These are phyloP conservation scores for Psidium guajava DNA, from an alignment of 345 rosid species.

Conservation along the genomic window DNA sequence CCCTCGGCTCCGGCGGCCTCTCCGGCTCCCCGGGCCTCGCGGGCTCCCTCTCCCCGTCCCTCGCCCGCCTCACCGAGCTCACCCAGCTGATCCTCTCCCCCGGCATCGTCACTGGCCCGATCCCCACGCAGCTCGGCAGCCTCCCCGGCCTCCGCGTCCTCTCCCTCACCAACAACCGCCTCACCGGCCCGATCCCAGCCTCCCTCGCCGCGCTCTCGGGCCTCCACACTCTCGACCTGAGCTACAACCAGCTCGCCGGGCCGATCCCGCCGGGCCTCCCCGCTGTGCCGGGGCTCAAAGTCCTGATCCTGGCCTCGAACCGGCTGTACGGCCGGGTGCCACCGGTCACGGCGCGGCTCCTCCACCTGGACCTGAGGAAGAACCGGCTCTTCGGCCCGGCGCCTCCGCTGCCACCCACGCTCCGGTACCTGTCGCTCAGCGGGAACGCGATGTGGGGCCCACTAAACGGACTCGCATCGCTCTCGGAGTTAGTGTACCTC, in stretches of 20 bases:
- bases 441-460: conserved; percentile 56
- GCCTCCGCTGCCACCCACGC: conserved; percentile 47
- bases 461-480: conserved; percentile 31
- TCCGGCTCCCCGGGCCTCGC: conserved; percentile 47
- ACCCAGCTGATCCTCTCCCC: conserved; percentile 73
- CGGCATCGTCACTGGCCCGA: conserved; percentile 73
- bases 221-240: conserved; percentile 77
- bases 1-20: conserved; percentile 43
- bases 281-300: conserved; percentile 26
- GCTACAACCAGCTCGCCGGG: conserved; percentile 64
- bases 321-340: conserved; percentile 33
- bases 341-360: conserved; percentile 23
- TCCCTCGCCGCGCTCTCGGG: conserved; percentile 33
- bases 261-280: conserved; percentile 37
- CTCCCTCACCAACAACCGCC: conserved; percentile 64
- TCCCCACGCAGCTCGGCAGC: conserved; percentile 46
- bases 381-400: conserved; percentile 42
- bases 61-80: conserved; percentile 45
- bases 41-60: conserved; percentile 57
- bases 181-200: conserved; percentile 59
- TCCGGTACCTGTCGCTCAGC: conserved; percentile 62
- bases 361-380: conserved; percentile 60
- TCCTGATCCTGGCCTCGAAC: conserved; percentile 48
- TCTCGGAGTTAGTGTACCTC: conserved; percentile 46
- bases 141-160: conserved; percentile 54